These are phyloP conservation scores for Inga oerstediana DNA, from an alignment of 306 rosid species.

Conservation along the genomic window DNA sequence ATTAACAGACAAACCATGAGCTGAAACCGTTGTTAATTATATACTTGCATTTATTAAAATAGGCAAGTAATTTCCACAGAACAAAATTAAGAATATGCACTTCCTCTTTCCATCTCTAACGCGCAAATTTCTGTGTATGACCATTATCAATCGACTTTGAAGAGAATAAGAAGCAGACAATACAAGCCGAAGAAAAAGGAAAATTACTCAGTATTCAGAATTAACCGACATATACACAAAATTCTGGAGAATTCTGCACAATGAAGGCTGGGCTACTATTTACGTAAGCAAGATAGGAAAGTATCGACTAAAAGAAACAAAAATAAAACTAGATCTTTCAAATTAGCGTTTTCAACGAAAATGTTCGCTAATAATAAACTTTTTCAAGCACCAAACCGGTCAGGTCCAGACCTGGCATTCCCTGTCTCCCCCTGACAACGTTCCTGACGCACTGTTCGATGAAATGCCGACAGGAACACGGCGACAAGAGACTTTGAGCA, in stretches of 20 bases:
- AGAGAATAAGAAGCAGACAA: not conserved
- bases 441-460: slow-evolving; percentile 49
- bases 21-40: not conserved
- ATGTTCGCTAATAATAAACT: not conserved
- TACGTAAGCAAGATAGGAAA: slow-evolving; percentile 8
- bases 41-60: not conserved
- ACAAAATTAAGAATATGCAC: not conserved
- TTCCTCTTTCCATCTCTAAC: slow-evolving; percentile 4
- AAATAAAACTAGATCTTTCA: slow-evolving; percentile 2
- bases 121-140: not conserved
- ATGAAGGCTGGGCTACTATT: not conserved
- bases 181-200: not conserved
- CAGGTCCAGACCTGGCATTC: slow-evolving; percentile 70
- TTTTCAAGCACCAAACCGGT: slow-evolving; percentile 15
- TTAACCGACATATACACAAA: slow-evolving; percentile 2
- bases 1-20: slow-evolving; percentile 20
- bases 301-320: not conserved
- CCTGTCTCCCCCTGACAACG: slow-evolving; percentile 43
- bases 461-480: slow-evolving; percentile 44
- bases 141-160: not conserved
- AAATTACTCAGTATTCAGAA: not conserved
- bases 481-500: slow-evolving; percentile 61
- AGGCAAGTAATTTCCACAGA: not conserved
- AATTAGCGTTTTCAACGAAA: not conserved
- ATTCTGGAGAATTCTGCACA: slow-evolving; percentile 14